Evolutionary conservation across 768 basidiomycete genomes (phyloP), one percentile per base, ranked within the genome.

Genomic region (Podaxis sp.): DNA sequence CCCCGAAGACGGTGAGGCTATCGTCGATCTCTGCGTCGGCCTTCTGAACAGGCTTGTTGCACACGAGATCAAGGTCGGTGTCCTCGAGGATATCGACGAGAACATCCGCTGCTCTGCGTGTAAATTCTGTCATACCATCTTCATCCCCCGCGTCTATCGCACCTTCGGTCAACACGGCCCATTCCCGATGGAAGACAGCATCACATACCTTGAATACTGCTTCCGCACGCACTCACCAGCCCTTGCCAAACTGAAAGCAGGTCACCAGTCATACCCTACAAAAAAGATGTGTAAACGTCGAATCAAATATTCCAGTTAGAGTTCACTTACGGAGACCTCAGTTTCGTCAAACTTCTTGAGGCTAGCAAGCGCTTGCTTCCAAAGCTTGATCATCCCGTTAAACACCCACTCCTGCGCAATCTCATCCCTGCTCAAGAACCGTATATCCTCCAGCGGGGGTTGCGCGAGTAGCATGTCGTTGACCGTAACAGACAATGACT

Each of bases 371-470:
- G 82, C 73, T 65, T 77, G 74, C 70, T 69, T 82, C 88, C 88
- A 90, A 4, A 85, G 70, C 4, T 77, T 75, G 37, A 87, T 70
- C 53, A 90, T 64, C 7, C 78, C 79, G 1, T 81, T 71, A 65
- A 87, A 84, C 12, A 86, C 77, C 76, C 82, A 85, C 5, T 78
- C 77, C 59, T 73, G 74, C 17, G 79, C 72, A 44, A 91, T 69
- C 67, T 92, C 89, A 12, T 85, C 82, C 41, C 76, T 73, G 6
- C 79, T 84, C 64, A 93, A 73, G n/a, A 80, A 72, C 22, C 85
- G 77, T 36, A 91, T 74, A 65, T 89, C 87, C 15, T 77, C 73
- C 17, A 85, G 63, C 36, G 81, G 44, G 84, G 83, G 66, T 86
- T 78, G 5, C 83, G 82, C 55, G 86, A 77, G 53, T 26, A 62